phyloP scores from a whole-genome alignment of 2,329 filamentous ascomycete species.

The Triangularia verruculosa region DNA sequence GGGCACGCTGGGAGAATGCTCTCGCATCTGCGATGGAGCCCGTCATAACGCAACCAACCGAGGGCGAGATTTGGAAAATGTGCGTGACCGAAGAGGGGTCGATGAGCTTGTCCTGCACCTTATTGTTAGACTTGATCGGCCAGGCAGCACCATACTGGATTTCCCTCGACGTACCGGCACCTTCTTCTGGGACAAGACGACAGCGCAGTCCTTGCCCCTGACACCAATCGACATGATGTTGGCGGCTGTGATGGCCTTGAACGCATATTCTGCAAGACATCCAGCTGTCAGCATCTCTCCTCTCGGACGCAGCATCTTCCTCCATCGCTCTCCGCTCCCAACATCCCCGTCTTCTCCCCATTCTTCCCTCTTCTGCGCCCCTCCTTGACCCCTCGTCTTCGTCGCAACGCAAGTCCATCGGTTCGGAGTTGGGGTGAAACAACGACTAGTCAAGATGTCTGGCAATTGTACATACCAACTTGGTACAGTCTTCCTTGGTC shows the following conservation, averaged over 20 bases:
- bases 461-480: conserved; percentile 73
- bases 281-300: conserved; percentile 17
- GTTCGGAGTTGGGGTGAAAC: not conserved
- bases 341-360: not conserved
- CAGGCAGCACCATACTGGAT: conserved; percentile 19
- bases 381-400: not conserved
- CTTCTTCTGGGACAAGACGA: conserved; percentile 98
- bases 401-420: not conserved
- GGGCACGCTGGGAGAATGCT: conserved; percentile 86
- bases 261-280: conserved; percentile 82
- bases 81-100: conserved; percentile 95
- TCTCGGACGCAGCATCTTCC: not conserved
- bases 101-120: conserved; percentile 88
- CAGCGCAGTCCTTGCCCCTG: conserved; percentile 93
- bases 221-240: conserved; percentile 98
- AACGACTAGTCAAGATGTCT: not conserved
- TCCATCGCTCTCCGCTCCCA: not conserved
- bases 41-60: conserved; percentile 97
- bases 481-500: conserved; percentile 98
- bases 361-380: not conserved
- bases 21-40: conserved; percentile 96
- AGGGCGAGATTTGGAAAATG: conserved; percentile 94
- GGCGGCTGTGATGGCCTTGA: conserved; percentile 98
- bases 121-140: conserved; percentile 33
- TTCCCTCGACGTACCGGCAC: conserved; percentile 72